These are phyloP conservation scores for Sporothrix curviconia DNA, from an alignment of 2,329 filamentous ascomycete genomes.

Conservation along the genomic window DNA sequence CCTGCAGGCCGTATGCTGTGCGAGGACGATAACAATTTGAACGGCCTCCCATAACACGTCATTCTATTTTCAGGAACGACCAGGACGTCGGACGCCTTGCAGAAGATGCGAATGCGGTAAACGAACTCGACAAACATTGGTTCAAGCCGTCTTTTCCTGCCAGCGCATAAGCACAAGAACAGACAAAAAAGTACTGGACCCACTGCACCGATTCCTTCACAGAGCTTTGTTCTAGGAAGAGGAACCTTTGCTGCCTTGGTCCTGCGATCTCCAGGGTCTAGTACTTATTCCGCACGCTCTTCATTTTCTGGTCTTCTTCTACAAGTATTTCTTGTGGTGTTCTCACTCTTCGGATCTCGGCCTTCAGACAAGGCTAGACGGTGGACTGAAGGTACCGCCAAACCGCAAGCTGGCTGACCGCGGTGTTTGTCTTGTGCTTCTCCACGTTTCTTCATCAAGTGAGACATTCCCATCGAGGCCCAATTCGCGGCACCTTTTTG, in stretches of 20 bases:
- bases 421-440: not conserved
- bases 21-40: not conserved
- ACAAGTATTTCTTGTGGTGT: too few species aligned
- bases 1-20: not conserved
- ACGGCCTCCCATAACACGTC: too few species aligned
- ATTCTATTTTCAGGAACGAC: not conserved
- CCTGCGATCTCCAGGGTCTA: not conserved
- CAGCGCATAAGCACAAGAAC: too few species aligned
- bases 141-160: too few species aligned
- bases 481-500: too few species aligned
- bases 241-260: too few species aligned
- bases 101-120: too few species aligned
- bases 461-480: not conserved
- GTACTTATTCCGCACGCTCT: not conserved
- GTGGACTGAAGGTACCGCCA: not conserved
- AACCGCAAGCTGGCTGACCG: not conserved
- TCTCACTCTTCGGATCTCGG: not conserved
- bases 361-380: not conserved
- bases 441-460: not conserved
- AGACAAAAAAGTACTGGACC: too few species aligned
- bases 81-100: too few species aligned
- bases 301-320: not conserved
- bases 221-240: not conserved
- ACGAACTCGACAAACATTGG: too few species aligned
- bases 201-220: not conserved